Evolutionary conservation across 345 rosid species (phyloP).

Genomic region (Physaria fendleri): DNA sequence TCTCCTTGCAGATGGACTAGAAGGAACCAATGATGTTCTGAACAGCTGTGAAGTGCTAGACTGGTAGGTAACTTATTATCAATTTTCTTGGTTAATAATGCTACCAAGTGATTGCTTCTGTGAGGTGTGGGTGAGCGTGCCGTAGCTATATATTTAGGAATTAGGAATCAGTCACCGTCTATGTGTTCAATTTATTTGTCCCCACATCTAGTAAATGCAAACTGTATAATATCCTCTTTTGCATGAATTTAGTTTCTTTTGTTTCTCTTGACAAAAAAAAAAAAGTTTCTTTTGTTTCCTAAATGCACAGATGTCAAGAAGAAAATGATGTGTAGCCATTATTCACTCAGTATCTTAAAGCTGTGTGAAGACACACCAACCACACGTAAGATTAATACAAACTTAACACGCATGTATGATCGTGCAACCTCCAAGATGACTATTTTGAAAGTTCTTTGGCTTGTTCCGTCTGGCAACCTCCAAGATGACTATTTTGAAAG

Average conservation of each 20-base stretch:
- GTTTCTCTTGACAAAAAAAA: no score
- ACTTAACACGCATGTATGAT: constrained; percentile 6
- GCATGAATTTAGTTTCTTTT: neutral
- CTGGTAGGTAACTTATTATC: neutral
- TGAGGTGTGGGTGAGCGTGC: constrained; percentile 4
- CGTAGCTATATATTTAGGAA: neutral
- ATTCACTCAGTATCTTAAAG: neutral
- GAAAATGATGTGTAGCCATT: neutral
- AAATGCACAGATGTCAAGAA: no score
- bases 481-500: neutral
- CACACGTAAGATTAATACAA: neutral
- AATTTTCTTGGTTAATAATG: constrained; percentile 1
- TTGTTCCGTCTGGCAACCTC: neutral
- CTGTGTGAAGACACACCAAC: constrained; percentile 4
- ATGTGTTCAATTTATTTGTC: neutral
- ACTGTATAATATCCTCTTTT: neutral
- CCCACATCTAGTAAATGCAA: constrained; percentile 16
- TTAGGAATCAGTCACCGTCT: constrained; percentile 1
- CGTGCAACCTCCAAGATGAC: neutral
- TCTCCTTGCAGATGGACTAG: constrained; percentile 7
- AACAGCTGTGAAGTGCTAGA: neutral
- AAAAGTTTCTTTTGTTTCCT: neutral
- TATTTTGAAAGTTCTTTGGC: neutral
- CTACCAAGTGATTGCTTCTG: neutral
- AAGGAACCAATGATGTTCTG: neutral